Evolutionary conservation across 148 eudicot genomes (phyloP).

Genomic region (Suaeda aralocaspica): DNA sequence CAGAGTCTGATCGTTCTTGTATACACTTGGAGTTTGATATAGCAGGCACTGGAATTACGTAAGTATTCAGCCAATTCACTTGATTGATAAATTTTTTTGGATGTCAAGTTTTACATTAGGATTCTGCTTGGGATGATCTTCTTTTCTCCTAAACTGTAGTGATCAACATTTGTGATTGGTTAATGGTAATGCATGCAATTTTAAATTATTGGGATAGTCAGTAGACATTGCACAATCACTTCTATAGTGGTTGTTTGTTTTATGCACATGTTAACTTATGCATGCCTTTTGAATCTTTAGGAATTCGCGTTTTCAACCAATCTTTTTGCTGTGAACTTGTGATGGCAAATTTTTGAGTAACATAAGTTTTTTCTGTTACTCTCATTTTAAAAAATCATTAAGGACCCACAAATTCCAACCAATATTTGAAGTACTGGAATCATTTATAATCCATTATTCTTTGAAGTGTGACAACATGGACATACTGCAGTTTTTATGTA

Average conservation of each 20-base stretch:
- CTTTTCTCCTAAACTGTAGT: neutral
- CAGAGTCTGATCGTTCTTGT: slow-evolving; percentile 88
- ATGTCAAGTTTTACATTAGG: neutral
- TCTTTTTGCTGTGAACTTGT: too few relatives aligned
- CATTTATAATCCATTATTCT: too few relatives aligned
- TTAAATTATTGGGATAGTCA: neutral
- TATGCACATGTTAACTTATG: neutral
- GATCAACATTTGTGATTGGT: neutral
- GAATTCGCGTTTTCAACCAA: neutral
- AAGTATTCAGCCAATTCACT: slow-evolving; percentile 30
- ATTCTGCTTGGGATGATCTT: neutral
- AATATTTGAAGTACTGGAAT: neutral
- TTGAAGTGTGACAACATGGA: neutral
- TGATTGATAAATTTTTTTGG: neutral
- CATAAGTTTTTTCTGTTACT: neutral
- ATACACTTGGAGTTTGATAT: slow-evolving; percentile 86
- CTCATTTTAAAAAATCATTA: neutral
- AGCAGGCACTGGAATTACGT: slow-evolving; percentile 59
- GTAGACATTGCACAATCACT: neutral
- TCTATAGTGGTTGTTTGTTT: neutral
- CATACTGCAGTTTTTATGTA: neutral
- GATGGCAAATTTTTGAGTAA: neutral
- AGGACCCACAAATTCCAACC: neutral
- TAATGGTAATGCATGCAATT: neutral
- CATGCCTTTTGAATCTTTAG: neutral